phyloP scores from a whole-genome alignment of 2,329 filamentous ascomycete species.

The Keithomyces neogunnii region DNA sequence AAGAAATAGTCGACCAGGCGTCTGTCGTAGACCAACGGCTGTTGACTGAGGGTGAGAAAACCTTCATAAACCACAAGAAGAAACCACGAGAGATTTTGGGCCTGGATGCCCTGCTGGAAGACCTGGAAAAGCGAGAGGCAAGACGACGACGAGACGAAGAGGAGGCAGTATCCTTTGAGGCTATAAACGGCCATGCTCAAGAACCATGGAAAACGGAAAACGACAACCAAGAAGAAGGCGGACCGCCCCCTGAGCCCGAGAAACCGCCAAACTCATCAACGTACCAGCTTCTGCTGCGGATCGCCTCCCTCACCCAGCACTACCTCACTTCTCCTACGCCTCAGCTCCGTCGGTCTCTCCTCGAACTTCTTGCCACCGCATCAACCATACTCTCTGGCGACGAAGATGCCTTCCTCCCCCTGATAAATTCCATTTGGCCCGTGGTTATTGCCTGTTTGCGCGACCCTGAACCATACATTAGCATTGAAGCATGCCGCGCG shows the following conservation, averaged over 20 bases:
- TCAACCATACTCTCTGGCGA: slow-evolving; percentile 64
- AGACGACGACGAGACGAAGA: slow-evolving; percentile 24
- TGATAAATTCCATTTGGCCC: slow-evolving; percentile 88
- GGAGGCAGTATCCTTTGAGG: slow-evolving; percentile 18
- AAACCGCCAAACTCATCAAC: slow-evolving; percentile 65
- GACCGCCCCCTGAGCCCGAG: slow-evolving; percentile 32
- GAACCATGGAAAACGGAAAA: slow-evolving; percentile 30
- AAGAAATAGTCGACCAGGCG: slow-evolving; percentile 76
- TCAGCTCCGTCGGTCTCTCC: slow-evolving; percentile 66
- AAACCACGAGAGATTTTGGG: slow-evolving; percentile 20
- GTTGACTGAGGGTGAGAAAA: slow-evolving; percentile 30
- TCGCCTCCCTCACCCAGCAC: slow-evolving; percentile 77
- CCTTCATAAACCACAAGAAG: slow-evolving; percentile 35
- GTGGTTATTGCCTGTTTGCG: slow-evolving; percentile 62
- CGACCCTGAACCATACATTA: slow-evolving; percentile 60
- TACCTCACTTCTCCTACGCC: slow-evolving; percentile 83
- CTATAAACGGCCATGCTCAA: slow-evolving; percentile 20
- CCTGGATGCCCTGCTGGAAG: slow-evolving; percentile 39
- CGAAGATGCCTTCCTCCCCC: slow-evolving; percentile 76
- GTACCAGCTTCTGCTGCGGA: slow-evolving; percentile 72
- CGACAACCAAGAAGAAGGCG: slow-evolving; percentile 25
- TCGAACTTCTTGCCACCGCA: slow-evolving; percentile 67
- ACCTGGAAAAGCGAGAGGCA: slow-evolving; percentile 51
- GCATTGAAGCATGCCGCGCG: slow-evolving; percentile 60
- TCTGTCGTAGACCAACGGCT: slow-evolving; percentile 48